These are phyloP conservation scores for Tricholoma saponaceum DNA, from an alignment of 768 basidiomycete species.

Conservation along the genomic window DNA sequence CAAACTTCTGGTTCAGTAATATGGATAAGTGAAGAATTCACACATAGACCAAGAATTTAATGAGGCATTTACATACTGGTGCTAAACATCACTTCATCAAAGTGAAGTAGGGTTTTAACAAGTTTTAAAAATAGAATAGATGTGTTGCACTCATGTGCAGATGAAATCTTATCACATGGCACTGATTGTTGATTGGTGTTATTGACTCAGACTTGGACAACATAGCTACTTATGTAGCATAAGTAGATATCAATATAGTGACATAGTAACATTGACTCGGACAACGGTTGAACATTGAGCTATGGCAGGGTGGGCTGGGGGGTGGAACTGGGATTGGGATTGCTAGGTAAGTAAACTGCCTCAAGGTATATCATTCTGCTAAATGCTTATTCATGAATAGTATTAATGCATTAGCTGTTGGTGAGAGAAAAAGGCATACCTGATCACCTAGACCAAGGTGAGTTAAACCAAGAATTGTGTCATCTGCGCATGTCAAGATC, in stretches of 20 bases:
- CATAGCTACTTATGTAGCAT: no score
- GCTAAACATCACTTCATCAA: background rate
- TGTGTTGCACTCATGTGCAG: background rate
- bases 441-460: no score
- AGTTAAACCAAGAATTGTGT: background rate
- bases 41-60: background rate
- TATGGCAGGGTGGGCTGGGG: no score
- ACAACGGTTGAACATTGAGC: no score
- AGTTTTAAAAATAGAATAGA: background rate
- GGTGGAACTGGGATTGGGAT: no score
- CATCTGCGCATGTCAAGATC: background rate
- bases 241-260: no score
- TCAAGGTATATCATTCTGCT: background rate
- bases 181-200: background rate
- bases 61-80: background rate
- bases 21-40: background rate
- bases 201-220: no score
- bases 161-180: background rate
- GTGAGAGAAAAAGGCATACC: background rate
- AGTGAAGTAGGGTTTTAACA: background rate
- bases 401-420: background rate
- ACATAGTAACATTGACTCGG: no score
- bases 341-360: background rate
- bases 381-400: background rate
- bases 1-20: background rate